Evolutionary conservation across 2,329 filamentous ascomycete genomes (phyloP), one percentile per base, ranked within the genome.

Genomic region (Aureobasidium sp.): DNA sequence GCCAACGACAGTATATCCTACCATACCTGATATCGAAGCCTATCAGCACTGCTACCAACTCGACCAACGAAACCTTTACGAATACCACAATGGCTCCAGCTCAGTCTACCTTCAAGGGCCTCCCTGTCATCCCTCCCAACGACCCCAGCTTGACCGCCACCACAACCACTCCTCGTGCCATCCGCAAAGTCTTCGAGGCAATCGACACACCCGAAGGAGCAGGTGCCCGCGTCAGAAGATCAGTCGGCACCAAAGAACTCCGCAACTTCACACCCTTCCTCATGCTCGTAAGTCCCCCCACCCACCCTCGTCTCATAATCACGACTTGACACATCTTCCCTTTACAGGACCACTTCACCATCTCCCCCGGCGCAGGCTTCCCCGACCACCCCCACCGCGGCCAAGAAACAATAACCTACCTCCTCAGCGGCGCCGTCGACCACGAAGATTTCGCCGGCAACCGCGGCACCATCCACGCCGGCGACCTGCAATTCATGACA

Each of bases 401-500:
- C 34, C 89, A 95, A 69, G 88, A 95, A 63, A 86, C 83, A 14
- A 93, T 95, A 66, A 95, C 90, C 1, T 96, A 96, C 68, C 77
- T 97, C 25, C 77, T 97, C n/a, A 73, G 79, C 12, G 91, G 91
- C 59, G 88, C 80, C 3, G 83, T 95, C 55, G 89, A 95, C 71
- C 90, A 95, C 65, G 90, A 95, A 72, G 90, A 95, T 69, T 95
- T 95, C 61, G 84, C 88, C 2, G 90, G 90, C 11, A 84, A 93
- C 72, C 79, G 79, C 45, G 93, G 91, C 55, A 93, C 86, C 3
- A 88, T 97, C 61, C 78, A 85, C 56, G 72, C 86, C 0, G 91
- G 91, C n/a, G 91, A 96, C 66, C 73, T 97, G 42, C 91, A 97
- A 67, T 97, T 97, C 77, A 97, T 97, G 93, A 96, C 91, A 0